Conservation (phyloP, 1,284 basidiomycete species). For the Malassezia equina region DNA sequence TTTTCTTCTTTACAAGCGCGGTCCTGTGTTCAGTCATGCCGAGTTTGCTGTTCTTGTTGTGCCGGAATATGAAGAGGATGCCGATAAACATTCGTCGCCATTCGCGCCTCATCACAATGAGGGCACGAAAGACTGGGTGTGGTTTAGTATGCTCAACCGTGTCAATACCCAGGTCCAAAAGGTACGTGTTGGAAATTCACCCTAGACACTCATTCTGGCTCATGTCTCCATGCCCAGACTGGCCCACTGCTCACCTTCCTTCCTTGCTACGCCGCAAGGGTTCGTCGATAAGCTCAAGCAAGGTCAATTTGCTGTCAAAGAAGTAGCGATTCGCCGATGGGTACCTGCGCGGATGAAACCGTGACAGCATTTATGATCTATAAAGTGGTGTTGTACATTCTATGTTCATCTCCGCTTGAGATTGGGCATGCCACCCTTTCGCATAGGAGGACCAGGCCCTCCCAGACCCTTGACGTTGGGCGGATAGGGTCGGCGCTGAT, state of each 20-base stretch:
- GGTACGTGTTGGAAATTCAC: not conserved
- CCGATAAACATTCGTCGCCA: slow-evolving; percentile 55
- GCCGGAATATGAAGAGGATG: slow-evolving; percentile 74
- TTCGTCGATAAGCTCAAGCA: slow-evolving; percentile 55
- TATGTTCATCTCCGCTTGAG: not conserved
- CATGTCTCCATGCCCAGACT: slow-evolving; percentile 37
- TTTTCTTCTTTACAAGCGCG: slow-evolving; percentile 83
- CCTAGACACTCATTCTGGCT: slow-evolving; percentile 35
- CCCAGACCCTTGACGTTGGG: not conserved
- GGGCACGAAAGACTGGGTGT: slow-evolving; percentile 68
- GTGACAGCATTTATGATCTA: slow-evolving; percentile 43
- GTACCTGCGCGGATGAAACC: slow-evolving; percentile 85
- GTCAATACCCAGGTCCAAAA: slow-evolving; percentile 97
- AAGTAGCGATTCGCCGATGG: slow-evolving; percentile 75
- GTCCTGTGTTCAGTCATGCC: slow-evolving; percentile 88
- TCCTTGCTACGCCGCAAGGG: slow-evolving; percentile 43
- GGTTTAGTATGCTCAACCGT: slow-evolving; percentile 91
- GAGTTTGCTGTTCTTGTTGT: slow-evolving; percentile 86
- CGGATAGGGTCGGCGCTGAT: not conserved
- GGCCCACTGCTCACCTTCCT: slow-evolving; percentile 51
- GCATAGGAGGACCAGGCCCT: slow-evolving; percentile 2
- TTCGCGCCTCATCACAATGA: slow-evolving; percentile 30
- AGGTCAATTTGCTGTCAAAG: slow-evolving; percentile 60
- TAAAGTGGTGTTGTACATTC: not conserved
- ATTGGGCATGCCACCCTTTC: slow-evolving; percentile 7